Percentiles rank a stretch among this genome's conserved stretches.
phyloP scores from a whole-genome alignment of 2,329 filamentous ascomycete genomes.

The Pyricularia pennisetigena region DNA sequence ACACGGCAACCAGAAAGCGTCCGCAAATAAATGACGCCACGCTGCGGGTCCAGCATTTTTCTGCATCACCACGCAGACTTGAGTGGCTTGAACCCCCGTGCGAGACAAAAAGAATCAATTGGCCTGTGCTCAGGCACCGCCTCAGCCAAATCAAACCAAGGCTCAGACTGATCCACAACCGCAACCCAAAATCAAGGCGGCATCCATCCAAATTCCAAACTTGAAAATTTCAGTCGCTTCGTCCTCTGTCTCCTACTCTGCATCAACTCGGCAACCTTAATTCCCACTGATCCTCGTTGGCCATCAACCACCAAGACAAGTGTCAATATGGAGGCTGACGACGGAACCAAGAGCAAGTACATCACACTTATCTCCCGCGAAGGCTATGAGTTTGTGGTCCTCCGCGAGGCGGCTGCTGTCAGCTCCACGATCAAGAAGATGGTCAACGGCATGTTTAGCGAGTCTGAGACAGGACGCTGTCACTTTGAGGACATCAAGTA shows the following conservation, averaged over 20 bases:
- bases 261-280: neutral
- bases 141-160: neutral
- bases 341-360: conserved; percentile 44
- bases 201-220: neutral
- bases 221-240: neutral
- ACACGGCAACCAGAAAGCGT: neutral
- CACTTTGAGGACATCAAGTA: conserved; percentile 67
- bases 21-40: conserved; percentile 1
- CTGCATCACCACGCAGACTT: neutral
- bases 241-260: neutral
- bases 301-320: conserved; percentile 1
- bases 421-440: conserved; percentile 67
- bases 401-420: conserved; percentile 59
- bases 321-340: conserved; percentile 3
- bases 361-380: conserved; percentile 69
- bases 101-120: too few species aligned
- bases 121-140: neutral
- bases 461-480: conserved; percentile 55
- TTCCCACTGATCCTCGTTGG: neutral
- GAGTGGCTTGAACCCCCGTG: neutral
- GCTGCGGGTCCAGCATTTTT: neutral
- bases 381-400: conserved; percentile 66
- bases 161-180: neutral
- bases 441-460: conserved; percentile 59
- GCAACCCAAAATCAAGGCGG: neutral